Evolutionary conservation across 2,329 filamentous ascomycete species (phyloP).

Genomic region (Biscogniauxia mediterranea): DNA sequence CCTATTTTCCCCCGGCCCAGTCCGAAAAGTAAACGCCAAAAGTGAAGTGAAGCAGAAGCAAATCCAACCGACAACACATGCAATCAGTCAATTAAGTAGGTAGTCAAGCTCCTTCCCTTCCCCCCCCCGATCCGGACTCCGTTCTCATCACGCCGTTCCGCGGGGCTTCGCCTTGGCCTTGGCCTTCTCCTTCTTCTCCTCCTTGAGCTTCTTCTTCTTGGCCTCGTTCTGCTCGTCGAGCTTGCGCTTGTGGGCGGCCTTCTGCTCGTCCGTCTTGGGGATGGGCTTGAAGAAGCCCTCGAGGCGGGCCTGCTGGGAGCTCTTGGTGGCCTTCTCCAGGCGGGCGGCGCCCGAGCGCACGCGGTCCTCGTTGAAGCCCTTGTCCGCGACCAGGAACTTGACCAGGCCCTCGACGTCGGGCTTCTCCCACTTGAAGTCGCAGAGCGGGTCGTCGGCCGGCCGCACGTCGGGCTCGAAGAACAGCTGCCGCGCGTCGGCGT

Average conservation of each 20-base stretch:
- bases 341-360: slow-evolving; percentile 76
- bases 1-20: slow-evolving; percentile 15
- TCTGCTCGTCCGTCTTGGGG: slow-evolving; percentile 83
- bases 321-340: slow-evolving; percentile 87
- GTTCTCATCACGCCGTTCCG: slow-evolving; percentile 37
- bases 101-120: too few relatives aligned
- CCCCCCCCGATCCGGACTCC: too few relatives aligned
- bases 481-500: slow-evolving; percentile 82
- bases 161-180: slow-evolving; percentile 85
- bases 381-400: slow-evolving; percentile 86
- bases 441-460: slow-evolving; percentile 76
- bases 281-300: slow-evolving; percentile 97
- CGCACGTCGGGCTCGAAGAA: slow-evolving; percentile 92
- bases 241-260: slow-evolving; percentile 85
- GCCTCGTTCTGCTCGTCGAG: slow-evolving; percentile 87
- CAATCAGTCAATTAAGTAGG: too few relatives aligned
- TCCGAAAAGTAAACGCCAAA: slow-evolving; percentile 17
- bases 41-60: slow-evolving; percentile 4
- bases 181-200: slow-evolving; percentile 93
- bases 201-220: slow-evolving; percentile 93
- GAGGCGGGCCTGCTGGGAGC: slow-evolving; percentile 82
- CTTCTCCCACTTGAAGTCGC: slow-evolving; percentile 97
- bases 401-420: slow-evolving; percentile 89
- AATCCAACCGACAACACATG: too few relatives aligned
- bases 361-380: slow-evolving; percentile 94